Evolutionary conservation across 2,329 filamentous ascomycete species (phyloP).

Genomic region (Ophiostoma piceae): DNA sequence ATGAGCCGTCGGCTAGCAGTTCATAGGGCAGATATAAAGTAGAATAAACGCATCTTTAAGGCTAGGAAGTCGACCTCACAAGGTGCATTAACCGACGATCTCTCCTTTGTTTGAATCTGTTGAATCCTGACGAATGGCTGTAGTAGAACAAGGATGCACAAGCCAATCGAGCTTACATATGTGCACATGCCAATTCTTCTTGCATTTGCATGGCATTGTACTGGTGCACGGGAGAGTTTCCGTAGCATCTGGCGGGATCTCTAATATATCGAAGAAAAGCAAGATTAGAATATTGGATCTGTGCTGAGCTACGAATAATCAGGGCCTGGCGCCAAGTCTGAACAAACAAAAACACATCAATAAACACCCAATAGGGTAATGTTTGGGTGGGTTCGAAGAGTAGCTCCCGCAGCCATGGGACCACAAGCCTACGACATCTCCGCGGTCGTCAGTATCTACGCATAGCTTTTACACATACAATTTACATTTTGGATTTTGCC

Average conservation of each 20-base stretch:
- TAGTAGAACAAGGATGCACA: neutral
- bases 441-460: neutral
- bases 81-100: neutral
- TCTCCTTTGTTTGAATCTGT: neutral
- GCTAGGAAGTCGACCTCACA: neutral
- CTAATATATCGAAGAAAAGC: neutral
- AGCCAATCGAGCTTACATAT: neutral
- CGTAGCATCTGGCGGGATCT: neutral
- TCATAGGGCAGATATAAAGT: neutral
- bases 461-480: neutral
- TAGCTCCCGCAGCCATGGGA: neutral
- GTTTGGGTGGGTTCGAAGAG: neutral
- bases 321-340: constrained; percentile 2
- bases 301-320: neutral
- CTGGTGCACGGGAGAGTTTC: neutral
- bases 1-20: neutral
- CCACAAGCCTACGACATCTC: constrained; percentile 2
- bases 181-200: neutral
- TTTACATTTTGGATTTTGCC: neutral
- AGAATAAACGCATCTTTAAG: neutral
- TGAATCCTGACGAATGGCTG: neutral
- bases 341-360: neutral
- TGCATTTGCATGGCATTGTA: neutral
- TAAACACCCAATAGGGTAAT: neutral
- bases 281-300: neutral